These are phyloP conservation scores for Fusarium secorum DNA, from an alignment of 2,329 filamentous ascomycete species.

Conservation along the genomic window DNA sequence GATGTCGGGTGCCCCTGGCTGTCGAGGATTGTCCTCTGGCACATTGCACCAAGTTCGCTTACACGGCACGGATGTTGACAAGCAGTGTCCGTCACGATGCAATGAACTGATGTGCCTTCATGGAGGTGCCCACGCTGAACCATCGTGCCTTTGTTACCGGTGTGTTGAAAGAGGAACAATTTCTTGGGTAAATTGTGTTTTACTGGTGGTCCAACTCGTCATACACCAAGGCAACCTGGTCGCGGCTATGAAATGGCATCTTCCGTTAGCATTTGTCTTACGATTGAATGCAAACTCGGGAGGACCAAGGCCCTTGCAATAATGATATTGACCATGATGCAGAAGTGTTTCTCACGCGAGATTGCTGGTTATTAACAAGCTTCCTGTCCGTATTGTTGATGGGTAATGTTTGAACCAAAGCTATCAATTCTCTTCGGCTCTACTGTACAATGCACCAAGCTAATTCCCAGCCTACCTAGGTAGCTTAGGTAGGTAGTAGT, in stretches of 20 bases:
- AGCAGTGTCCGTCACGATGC: neutral
- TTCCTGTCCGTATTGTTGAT: constrained; percentile 5
- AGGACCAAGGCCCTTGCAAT: neutral
- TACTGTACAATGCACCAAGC: constrained; percentile 13
- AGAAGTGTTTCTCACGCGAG: neutral
- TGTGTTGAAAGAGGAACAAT: neutral
- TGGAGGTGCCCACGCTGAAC: neutral
- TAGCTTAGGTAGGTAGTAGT: neutral
- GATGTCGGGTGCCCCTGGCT: constrained; percentile 29
- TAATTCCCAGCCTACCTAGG: neutral
- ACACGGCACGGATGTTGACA: neutral
- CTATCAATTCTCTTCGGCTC: constrained; percentile 34
- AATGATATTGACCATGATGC: neutral
- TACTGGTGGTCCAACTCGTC: constrained; percentile 21
- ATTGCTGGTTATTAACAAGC: constrained; percentile 17
- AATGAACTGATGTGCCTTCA: neutral
- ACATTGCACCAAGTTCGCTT: constrained; percentile 35
- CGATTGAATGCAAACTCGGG: neutral
- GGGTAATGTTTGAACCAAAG: constrained; percentile 25
- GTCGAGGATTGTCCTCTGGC: constrained; percentile 30
- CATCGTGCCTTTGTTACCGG: neutral
- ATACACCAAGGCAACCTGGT: constrained; percentile 11
- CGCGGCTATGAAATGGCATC: neutral
- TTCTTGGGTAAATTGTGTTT: neutral
- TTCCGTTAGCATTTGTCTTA: constrained; percentile 18